phyloP scores from a whole-genome alignment of 2,329 filamentous ascomycete species.

The Tolypocladium guangdongense region DNA sequence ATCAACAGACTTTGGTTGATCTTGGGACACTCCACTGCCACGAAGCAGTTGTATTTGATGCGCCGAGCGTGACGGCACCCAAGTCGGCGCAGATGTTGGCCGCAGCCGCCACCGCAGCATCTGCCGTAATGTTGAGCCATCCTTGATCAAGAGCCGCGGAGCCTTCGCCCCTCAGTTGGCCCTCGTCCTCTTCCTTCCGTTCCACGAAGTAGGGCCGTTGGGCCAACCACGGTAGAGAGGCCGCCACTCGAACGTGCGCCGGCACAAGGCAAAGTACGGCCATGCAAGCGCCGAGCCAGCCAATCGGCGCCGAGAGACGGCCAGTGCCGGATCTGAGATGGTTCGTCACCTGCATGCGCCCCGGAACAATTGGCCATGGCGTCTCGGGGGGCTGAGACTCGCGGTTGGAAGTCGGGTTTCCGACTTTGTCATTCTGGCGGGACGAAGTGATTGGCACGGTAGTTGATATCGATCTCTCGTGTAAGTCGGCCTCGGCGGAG shows the following conservation, averaged over 20 bases:
- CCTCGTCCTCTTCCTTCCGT: no score
- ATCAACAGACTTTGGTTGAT: neutral
- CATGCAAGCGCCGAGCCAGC: neutral
- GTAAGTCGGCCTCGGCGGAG: neutral
- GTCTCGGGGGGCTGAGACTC: neutral
- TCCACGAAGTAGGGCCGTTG: neutral
- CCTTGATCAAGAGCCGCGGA: neutral
- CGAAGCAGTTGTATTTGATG: neutral
- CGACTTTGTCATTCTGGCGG: no score
- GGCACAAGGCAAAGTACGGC: neutral
- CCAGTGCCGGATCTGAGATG: neutral
- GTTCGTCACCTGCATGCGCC: constrained; percentile 4
- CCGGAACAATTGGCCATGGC: neutral
- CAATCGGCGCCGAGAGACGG: neutral
- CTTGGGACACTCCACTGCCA: neutral
- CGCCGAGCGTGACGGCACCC: neutral
- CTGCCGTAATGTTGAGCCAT: neutral
- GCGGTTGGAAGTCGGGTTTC: neutral
- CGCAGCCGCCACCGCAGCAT: neutral
- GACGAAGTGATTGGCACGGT: neutral
- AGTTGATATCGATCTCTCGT: neutral
- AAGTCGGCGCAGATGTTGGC: neutral
- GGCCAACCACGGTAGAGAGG: neutral
- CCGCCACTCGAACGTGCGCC: neutral
- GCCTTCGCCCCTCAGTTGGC: no score